Percentiles rank a stretch among this genome's conserved stretches.
These are phyloP conservation scores for Coprinopsis cinerea DNA, from an alignment of 768 basidiomycete genomes.

Conservation along the genomic window DNA sequence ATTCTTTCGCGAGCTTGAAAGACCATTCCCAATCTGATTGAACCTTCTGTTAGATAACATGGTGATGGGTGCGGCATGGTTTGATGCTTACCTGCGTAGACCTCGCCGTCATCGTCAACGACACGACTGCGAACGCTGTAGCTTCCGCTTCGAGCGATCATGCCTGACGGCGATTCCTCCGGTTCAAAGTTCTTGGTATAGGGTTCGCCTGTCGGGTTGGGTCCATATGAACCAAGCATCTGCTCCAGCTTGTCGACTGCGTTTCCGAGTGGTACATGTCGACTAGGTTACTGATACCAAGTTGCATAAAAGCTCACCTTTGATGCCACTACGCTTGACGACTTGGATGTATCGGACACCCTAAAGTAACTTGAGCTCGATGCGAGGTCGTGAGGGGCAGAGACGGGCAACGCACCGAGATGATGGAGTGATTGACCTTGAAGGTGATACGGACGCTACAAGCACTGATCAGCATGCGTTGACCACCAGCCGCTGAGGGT, in stretches of 20 bases:
- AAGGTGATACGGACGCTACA: conserved; percentile 72
- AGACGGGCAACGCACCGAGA: conserved; percentile 47
- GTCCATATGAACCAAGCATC: conserved; percentile 94
- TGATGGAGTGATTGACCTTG: conserved; percentile 87
- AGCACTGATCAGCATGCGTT: neutral
- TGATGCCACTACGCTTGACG: conserved; percentile 74
- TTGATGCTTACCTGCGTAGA: conserved; percentile 62
- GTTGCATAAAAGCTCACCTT: conserved; percentile 37
- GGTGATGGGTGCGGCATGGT: too few species aligned
- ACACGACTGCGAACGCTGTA: conserved; percentile 81
- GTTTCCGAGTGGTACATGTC: conserved; percentile 2
- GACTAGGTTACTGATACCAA: conserved; percentile 1
- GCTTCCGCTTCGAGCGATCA: conserved; percentile 75
- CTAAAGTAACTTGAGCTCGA: conserved; percentile 27
- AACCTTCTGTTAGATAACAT: too few species aligned
- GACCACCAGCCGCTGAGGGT: neutral
- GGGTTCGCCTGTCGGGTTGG: conserved; percentile 53
- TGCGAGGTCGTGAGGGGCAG: conserved; percentile 2
- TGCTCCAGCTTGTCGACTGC: conserved; percentile 87
- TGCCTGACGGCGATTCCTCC: conserved; percentile 68
- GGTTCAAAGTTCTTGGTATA: conserved; percentile 75
- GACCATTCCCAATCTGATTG: conserved; percentile 77
- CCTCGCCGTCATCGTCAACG: conserved; percentile 77
- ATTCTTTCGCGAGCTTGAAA: conserved; percentile 91
- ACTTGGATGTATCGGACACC: conserved; percentile 85